A percentile compares a stretch with the other conserved stretches of the same genome.
phyloP scores from a whole-genome alignment of 2,329 filamentous ascomycete genomes.

The Raffaelea albimanens region DNA sequence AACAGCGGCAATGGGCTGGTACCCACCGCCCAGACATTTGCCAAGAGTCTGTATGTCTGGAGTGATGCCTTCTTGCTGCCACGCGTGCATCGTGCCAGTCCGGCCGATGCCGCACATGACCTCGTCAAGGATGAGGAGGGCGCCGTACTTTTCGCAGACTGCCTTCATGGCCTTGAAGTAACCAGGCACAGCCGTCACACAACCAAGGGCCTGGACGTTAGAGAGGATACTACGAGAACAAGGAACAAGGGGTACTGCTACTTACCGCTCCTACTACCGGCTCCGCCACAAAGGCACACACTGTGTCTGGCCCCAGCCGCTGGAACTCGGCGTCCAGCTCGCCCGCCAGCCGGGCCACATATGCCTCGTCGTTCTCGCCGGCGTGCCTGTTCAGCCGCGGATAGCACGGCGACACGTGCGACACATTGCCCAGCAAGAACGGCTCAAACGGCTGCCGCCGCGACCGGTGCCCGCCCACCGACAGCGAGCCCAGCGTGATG shows the following conservation, averaged over 20 bases:
- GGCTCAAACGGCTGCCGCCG: slow-evolving; percentile 54
- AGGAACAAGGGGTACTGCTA: slow-evolving; percentile 1
- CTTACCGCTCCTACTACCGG: slow-evolving; percentile 62
- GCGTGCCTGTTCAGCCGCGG: slow-evolving; percentile 45
- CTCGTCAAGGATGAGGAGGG: slow-evolving; percentile 47
- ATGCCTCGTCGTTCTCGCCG: slow-evolving; percentile 45
- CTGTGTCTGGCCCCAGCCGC: slow-evolving; percentile 51
- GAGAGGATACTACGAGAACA: background rate
- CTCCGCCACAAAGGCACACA: slow-evolving; percentile 66
- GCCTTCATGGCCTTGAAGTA: slow-evolving; percentile 30
- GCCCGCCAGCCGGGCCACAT: slow-evolving; percentile 48
- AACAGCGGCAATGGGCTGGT: slow-evolving; percentile 49
- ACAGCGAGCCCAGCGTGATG: slow-evolving; percentile 58
- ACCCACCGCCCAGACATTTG: slow-evolving; percentile 54
- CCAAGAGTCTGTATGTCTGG: slow-evolving; percentile 56
- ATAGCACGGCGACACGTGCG: slow-evolving; percentile 57
- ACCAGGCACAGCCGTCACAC: slow-evolving; percentile 20
- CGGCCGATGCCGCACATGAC: slow-evolving; percentile 63
- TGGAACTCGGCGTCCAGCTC: slow-evolving; percentile 62
- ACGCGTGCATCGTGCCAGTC: slow-evolving; percentile 52
- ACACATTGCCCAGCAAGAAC: slow-evolving; percentile 47
- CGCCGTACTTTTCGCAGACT: slow-evolving; percentile 45
- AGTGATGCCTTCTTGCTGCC: slow-evolving; percentile 48
- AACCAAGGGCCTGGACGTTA: slow-evolving; percentile 35
- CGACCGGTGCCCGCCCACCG: slow-evolving; percentile 51